A percentile compares a stretch with the other conserved stretches of the same genome.
Evolutionary conservation across 495 filamentous ascomycete species (phyloP).

Genomic region (Sporormia fimetaria): DNA sequence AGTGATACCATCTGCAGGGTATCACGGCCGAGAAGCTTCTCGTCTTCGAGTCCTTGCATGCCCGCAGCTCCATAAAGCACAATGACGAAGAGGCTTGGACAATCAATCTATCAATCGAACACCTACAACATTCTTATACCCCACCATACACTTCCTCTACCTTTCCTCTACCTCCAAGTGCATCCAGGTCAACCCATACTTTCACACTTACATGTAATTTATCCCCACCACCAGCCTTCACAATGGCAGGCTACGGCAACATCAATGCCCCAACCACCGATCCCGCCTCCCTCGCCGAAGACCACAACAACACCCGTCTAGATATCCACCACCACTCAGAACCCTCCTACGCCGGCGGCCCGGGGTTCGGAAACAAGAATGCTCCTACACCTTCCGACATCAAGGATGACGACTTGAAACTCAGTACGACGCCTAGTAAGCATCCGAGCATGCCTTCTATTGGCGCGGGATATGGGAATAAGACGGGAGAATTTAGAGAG

Average conservation of each 20-base stretch:
- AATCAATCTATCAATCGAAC: too few relatives aligned
- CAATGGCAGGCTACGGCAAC: slow-evolving; percentile 20
- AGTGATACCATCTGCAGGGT: too few relatives aligned
- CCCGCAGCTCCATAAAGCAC: too few relatives aligned
- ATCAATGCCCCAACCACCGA: neutral
- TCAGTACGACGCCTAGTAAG: slow-evolving; percentile 22
- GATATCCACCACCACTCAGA: slow-evolving; percentile 1
- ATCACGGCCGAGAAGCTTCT: too few relatives aligned
- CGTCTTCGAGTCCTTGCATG: too few relatives aligned
- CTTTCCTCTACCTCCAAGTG: too few relatives aligned
- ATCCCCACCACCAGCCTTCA: neutral
- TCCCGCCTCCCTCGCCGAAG: slow-evolving; percentile 5
- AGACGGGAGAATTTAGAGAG: slow-evolving; percentile 22
- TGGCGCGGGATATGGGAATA: slow-evolving; percentile 34
- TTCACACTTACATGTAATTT: neutral
- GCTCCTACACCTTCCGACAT: slow-evolving; percentile 1
- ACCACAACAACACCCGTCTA: slow-evolving; percentile 11
- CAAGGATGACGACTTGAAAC: slow-evolving; percentile 18
- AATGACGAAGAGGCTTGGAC: too few relatives aligned
- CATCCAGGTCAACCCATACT: neutral
- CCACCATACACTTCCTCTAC: too few relatives aligned
- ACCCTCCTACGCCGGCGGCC: slow-evolving; percentile 8
- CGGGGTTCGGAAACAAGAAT: slow-evolving; percentile 15
- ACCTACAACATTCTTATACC: too few relatives aligned
- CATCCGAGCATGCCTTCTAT: slow-evolving; percentile 24